Percentiles rank a stretch among this genome's conserved stretches.
phyloP scores from a whole-genome alignment of 2,329 filamentous ascomycete species.

The Aspergillus novoparasiticus region DNA sequence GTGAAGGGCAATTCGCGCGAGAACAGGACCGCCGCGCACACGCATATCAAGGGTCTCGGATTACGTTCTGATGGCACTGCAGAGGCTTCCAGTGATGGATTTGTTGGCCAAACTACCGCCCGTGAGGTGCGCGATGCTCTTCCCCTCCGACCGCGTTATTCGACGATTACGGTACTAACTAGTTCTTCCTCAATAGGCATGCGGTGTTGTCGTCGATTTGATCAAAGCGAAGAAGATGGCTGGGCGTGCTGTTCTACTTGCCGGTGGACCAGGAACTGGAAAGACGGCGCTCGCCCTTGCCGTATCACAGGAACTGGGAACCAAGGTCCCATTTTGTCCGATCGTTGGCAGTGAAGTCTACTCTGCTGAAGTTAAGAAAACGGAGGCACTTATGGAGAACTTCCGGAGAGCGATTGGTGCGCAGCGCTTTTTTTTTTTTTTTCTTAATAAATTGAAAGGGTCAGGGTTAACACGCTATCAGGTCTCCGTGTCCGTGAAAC shows the following conservation, averaged over 20 bases:
- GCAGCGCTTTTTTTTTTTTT: conserved; percentile 5
- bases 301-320: conserved; percentile 94
- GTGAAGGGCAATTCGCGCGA: conserved; percentile 93
- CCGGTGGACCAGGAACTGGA: conserved; percentile 92
- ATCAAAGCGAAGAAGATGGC: conserved; percentile 98
- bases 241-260: conserved; percentile 86
- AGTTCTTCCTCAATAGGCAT: conserved; percentile 62
- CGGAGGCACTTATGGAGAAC: conserved; percentile 98
- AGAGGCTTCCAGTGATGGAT: conserved; percentile 77
- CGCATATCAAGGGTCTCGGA: conserved; percentile 94
- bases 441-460: not conserved
- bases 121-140: conserved; percentile 68
- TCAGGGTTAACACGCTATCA: conserved; percentile 31
- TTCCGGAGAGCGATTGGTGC: conserved; percentile 91
- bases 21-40: conserved; percentile 93
- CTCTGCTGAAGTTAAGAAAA: conserved; percentile 98
- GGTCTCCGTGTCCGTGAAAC: conserved; percentile 92
- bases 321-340: conserved; percentile 96
- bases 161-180: conserved; percentile 14
- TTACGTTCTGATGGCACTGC: conserved; percentile 83
- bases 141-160: not conserved
- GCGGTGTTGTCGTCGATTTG: conserved; percentile 92
- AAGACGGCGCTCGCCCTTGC: conserved; percentile 96
- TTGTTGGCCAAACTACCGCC: conserved; percentile 84
- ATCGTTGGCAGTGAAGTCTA: conserved; percentile 99